phyloP scores from a whole-genome alignment of 2,329 filamentous ascomycete genomes.

The Acephala macrosclerotiorum region DNA sequence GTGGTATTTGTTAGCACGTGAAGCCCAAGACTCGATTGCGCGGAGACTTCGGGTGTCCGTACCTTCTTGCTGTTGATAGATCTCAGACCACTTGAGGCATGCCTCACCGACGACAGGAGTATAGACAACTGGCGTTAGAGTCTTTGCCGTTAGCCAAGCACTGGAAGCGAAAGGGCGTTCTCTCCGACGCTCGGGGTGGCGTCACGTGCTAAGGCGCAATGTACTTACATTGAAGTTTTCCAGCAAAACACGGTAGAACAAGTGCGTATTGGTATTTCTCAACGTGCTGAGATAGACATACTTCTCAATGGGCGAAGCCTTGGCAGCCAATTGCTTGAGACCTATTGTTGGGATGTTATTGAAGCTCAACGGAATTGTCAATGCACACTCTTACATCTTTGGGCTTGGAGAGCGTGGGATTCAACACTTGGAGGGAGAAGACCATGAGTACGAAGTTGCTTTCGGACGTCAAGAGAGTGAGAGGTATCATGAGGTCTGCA shows the following conservation, averaged over 20 bases:
- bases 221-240: conserved; percentile 38
- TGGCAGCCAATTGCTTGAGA: conserved; percentile 41
- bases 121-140: conserved; percentile 63
- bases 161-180: too few relatives aligned
- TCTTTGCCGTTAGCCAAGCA: conserved; percentile 23
- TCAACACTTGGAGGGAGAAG: conserved; percentile 42
- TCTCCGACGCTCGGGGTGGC: neutral
- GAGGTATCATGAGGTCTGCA: conserved; percentile 38
- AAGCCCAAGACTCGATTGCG: neutral
- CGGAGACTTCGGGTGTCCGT: conserved; percentile 3
- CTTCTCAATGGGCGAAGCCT: conserved; percentile 41
- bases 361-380: neutral
- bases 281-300: conserved; percentile 43
- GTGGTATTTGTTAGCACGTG: neutral
- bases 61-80: conserved; percentile 76
- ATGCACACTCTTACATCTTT: conserved; percentile 36
- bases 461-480: conserved; percentile 36
- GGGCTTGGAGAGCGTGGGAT: conserved; percentile 37
- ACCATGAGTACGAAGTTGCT: conserved; percentile 37
- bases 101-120: conserved; percentile 73
- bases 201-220: conserved; percentile 19
- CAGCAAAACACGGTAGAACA: conserved; percentile 42
- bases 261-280: conserved; percentile 40
- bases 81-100: conserved; percentile 77
- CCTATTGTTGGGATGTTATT: conserved; percentile 28